Percentiles rank a stretch among this genome's conserved stretches.
These are phyloP conservation scores for Sporodiniella umbellata DNA, from an alignment of 371 early-diverging fungal genomes.

Conservation along the genomic window DNA sequence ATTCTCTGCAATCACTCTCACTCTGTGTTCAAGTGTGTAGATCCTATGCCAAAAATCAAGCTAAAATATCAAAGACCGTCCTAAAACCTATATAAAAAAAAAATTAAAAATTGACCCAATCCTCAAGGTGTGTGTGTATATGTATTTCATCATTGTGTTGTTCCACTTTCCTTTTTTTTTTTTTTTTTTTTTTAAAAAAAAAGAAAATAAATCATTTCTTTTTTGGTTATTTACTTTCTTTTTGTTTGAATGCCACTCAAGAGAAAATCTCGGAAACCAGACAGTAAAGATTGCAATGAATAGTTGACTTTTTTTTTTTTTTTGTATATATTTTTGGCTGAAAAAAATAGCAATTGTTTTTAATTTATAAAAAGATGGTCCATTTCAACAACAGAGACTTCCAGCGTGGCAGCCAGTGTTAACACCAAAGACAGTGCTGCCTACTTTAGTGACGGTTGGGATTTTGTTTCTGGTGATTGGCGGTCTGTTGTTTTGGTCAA, in stretches of 20 bases:
- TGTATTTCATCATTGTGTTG: slow-evolving; percentile 1
- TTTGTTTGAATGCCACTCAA: background rate
- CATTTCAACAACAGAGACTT: slow-evolving; percentile 96
- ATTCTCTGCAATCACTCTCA: too few relatives aligned
- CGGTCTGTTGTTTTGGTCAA: slow-evolving; percentile 70
- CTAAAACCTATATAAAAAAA: background rate
- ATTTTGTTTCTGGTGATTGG: slow-evolving; percentile 92
- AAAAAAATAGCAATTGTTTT: too few relatives aligned
- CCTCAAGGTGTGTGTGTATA: background rate
- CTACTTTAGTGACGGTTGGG: slow-evolving; percentile 89
- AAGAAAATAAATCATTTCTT: too few relatives aligned
- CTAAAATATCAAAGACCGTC: too few relatives aligned
- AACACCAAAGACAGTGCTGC: slow-evolving; percentile 91
- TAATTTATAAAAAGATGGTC: slow-evolving; percentile 86
- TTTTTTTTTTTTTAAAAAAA: background rate
- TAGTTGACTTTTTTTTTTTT: background rate
- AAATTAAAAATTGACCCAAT: too few relatives aligned
- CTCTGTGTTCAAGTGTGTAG: too few relatives aligned
- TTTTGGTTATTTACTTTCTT: background rate
- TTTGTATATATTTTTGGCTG: background rate
- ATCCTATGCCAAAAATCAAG: too few relatives aligned
- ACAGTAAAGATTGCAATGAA: slow-evolving; percentile 7
- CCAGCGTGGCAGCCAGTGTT: slow-evolving; percentile 98
- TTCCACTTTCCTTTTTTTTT: background rate
- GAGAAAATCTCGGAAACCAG: slow-evolving; percentile 19